Percentiles rank a stretch among this genome's conserved stretches.
These are phyloP conservation scores for Pseudopyrenochaeta lycopersici DNA, from an alignment of 2,329 filamentous ascomycete genomes.

Conservation along the genomic window DNA sequence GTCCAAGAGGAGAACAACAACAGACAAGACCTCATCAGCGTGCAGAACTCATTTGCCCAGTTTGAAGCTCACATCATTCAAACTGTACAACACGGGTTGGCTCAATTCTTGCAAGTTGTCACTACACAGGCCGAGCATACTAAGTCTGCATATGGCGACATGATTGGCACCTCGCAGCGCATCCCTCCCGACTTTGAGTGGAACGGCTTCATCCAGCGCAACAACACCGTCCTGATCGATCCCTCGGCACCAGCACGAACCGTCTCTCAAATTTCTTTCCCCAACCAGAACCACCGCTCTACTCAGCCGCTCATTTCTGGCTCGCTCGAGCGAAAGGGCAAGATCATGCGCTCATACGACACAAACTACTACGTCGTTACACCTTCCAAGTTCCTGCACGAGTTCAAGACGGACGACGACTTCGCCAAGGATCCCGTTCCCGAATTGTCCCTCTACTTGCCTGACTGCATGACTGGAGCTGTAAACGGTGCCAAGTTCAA, in stretches of 20 bases:
- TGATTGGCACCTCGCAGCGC: conserved; percentile 77
- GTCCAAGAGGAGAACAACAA: conserved; percentile 96
- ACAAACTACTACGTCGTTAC: conserved; percentile 91
- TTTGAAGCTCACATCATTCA: conserved; percentile 89
- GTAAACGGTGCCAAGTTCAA: conserved; percentile 84
- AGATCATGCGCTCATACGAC: conserved; percentile 83
- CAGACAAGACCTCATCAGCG: conserved; percentile 85
- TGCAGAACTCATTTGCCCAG: conserved; percentile 87
- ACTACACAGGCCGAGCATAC: conserved; percentile 83
- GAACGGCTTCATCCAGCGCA: conserved; percentile 81
- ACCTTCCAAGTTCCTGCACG: conserved; percentile 86
- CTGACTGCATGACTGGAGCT: conserved; percentile 82
- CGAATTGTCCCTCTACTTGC: conserved; percentile 89
- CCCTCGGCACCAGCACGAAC: conserved; percentile 77
- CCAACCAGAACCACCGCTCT: conserved; percentile 84
- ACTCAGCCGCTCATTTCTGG: conserved; percentile 89
- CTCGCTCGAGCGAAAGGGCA: conserved; percentile 87
- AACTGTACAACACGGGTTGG: conserved; percentile 82
- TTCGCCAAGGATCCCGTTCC: conserved; percentile 77
- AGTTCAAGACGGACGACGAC: conserved; percentile 92
- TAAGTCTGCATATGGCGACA: conserved; percentile 82
- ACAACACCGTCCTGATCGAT: conserved; percentile 77
- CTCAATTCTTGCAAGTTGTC: conserved; percentile 82
- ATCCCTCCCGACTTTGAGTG: conserved; percentile 91
- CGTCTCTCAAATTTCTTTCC: conserved; percentile 78